Conservation (phyloP, 129 eudicot genomes). For the Flaveria trinervia region DNA sequence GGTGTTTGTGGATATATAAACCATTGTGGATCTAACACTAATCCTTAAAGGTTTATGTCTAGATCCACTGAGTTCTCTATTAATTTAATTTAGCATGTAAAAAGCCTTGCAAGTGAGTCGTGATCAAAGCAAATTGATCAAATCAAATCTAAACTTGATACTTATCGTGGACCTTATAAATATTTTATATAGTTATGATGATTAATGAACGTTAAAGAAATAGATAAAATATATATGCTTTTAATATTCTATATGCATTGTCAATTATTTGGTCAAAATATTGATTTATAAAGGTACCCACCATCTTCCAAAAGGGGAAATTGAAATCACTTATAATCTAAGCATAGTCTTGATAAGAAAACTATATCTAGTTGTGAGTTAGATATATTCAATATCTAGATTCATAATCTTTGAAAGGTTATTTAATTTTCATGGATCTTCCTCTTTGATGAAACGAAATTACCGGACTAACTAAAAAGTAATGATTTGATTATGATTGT, state of each 20-base stretch:
- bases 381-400: not conserved
- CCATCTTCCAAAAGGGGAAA: slow-evolving; percentile 19
- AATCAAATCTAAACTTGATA: slow-evolving; percentile 6
- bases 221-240: too few species aligned
- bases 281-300: slow-evolving; percentile 24
- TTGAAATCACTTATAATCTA: slow-evolving; percentile 25
- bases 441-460: too few species aligned
- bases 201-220: not conserved
- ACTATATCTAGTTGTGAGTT: not conserved
- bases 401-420: not conserved
- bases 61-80: not conserved
- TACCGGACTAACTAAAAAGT: too few species aligned
- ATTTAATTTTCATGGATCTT: not conserved
- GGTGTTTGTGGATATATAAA: too few species aligned
- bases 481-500: too few species aligned
- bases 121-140: not conserved
- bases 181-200: not conserved
- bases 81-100: not conserved
- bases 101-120: not conserved
- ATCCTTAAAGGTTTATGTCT: too few species aligned
- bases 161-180: not conserved
- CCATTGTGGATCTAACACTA: too few species aligned
- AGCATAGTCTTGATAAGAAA: slow-evolving; percentile 5
- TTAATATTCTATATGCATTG: not conserved
- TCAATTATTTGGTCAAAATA: slow-evolving; percentile 24